Base-by-base conservation (phyloP, 164 flowering plant species). In the Stephania japonica region DNA sequence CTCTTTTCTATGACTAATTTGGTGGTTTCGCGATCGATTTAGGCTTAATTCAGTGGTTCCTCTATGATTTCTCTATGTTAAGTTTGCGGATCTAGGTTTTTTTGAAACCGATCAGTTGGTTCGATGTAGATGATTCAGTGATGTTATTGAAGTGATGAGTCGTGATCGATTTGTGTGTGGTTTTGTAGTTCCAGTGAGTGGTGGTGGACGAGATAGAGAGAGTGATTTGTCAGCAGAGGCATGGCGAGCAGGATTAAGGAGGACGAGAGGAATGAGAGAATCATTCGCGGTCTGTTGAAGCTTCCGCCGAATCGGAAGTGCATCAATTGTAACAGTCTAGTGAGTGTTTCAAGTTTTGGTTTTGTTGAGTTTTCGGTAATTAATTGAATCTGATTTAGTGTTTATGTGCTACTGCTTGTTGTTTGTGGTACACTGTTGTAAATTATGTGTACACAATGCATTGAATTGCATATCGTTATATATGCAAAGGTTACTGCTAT, bases 301-400 rank as follows among this genome's bases (percentile, higher is more conserved):
- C 95, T 96, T 72, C 97, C 98, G 32, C 94, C 97, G 14, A 95
- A 95, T 86, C 86, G 97, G 47, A 83, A 89, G 71, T 95, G 99
- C 83, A 93, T 95, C 69, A 93, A 95, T 84, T 95, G 99, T 80
- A 91, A 91, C 68, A 86, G 89, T 77, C 70, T 92, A 88, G 99
- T 95, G 84, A 50, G 19, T 43, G 69, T 65, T 71, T 65, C 65
- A 7, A 41, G 41, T 7, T 16, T 21, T 27, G 64, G 3, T 27
- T 66, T 27, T 23, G 26, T 24, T 64, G 8, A 24, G 41, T 64
- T 25, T 8, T 25, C 14, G 26, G 67, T 24, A n/a, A 64, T 5
- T 64, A 64, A 61, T 61, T 61, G 16, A 3, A 18, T 61, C 16
- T 23, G 21, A 19, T 18, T 64, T 18, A 59, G 64, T 4, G 9